phyloP scores from a whole-genome alignment of 2,329 filamentous ascomycete genomes.

The Apiospora koreana region DNA sequence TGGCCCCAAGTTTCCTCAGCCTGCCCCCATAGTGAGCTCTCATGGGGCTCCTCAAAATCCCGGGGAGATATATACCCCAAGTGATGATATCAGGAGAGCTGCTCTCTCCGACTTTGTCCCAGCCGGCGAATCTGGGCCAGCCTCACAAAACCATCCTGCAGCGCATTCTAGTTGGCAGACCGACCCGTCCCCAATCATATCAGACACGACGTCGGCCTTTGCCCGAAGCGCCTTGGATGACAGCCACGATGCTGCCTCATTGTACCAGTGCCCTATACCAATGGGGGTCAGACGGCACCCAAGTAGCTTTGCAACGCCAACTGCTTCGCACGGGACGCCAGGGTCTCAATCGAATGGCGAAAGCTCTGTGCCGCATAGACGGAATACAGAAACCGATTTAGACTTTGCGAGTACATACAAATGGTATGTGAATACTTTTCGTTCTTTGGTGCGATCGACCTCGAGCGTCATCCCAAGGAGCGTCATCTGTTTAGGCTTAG shows the following conservation, averaged over 20 bases:
- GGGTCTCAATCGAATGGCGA: neutral
- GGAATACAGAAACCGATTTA: slow-evolving; percentile 12
- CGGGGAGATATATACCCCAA: slow-evolving; percentile 34
- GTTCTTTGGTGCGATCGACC: neutral
- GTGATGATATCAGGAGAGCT: slow-evolving; percentile 31
- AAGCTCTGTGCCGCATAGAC: neutral
- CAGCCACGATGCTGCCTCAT: neutral
- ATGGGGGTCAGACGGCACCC: neutral
- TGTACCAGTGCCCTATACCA: slow-evolving; percentile 10
- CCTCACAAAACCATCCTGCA: slow-evolving; percentile 17
- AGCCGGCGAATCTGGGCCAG: neutral
- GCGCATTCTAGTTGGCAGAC: slow-evolving; percentile 9
- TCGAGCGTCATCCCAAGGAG: neutral
- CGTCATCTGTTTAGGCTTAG: no score
- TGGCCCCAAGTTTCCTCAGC: slow-evolving; percentile 9
- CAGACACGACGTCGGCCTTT: neutral
- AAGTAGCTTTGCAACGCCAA: neutral
- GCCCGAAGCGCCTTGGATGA: slow-evolving; percentile 1
- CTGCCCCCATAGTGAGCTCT: slow-evolving; percentile 26
- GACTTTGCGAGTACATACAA: slow-evolving; percentile 18
- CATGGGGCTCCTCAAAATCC: slow-evolving; percentile 36
- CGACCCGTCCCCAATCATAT: neutral
- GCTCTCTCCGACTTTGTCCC: slow-evolving; percentile 19
- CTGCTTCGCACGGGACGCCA: neutral
- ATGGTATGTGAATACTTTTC: slow-evolving; percentile 24